Evolutionary conservation across 768 basidiomycete genomes (phyloP).

Genomic region (Tricholoma bakamatsutake): DNA sequence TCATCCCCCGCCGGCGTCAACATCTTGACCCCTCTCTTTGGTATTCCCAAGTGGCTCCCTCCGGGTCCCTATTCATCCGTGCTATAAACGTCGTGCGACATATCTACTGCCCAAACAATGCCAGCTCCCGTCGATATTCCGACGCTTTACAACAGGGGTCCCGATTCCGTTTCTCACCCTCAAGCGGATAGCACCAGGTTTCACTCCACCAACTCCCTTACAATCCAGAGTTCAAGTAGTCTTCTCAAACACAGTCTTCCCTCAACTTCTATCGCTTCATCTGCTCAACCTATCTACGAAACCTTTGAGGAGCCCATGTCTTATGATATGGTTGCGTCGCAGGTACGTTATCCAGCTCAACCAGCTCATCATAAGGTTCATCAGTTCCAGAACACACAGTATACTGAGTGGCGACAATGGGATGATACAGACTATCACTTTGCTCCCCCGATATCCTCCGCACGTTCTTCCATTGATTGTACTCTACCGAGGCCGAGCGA

Average conservation of each 20-base stretch:
- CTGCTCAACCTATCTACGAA: slow-evolving; percentile 4
- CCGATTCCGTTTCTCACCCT: slow-evolving; percentile 12
- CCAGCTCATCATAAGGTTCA: not conserved
- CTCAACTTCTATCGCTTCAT: slow-evolving; percentile 1
- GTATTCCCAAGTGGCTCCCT: not conserved
- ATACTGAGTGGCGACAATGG: slow-evolving; percentile 8
- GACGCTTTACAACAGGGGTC: slow-evolving; percentile 12
- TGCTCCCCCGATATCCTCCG: slow-evolving; percentile 9
- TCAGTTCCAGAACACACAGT: not conserved
- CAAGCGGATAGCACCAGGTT: not conserved
- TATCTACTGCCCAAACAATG: slow-evolving; percentile 5
- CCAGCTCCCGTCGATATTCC: slow-evolving; percentile 14
- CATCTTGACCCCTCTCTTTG: not conserved
- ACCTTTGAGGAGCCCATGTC: slow-evolving; percentile 4
- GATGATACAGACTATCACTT: slow-evolving; percentile 1
- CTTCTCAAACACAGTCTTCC: not conserved
- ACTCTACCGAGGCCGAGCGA: slow-evolving; percentile 4
- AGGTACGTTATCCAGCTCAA: slow-evolving; percentile 1
- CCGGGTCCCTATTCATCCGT: slow-evolving; percentile 1
- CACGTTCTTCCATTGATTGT: slow-evolving; percentile 8
- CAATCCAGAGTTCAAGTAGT: slow-evolving; percentile 3
- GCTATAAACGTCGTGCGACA: not conserved
- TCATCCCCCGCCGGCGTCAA: slow-evolving; percentile 4
- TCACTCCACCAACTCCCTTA: slow-evolving; percentile 2
- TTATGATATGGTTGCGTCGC: slow-evolving; percentile 1